Conservation (phyloP, 23 red algal genomes). For the Agarophyton chilense region DNA sequence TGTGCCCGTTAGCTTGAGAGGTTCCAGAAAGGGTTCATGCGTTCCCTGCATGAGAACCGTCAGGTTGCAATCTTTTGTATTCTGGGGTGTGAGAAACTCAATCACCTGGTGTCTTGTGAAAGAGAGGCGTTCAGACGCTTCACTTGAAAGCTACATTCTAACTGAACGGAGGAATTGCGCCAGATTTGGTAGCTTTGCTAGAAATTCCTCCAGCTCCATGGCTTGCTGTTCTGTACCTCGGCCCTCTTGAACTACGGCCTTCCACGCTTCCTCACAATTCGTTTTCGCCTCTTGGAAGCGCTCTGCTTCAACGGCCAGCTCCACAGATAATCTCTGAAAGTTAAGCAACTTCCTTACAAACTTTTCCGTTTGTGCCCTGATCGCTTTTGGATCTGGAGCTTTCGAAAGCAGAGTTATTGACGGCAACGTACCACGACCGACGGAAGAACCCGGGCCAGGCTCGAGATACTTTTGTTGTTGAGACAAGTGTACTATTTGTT, state of each 20-base stretch:
- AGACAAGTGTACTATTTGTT: not conserved
- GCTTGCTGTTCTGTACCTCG: not conserved
- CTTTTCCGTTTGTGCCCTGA: not conserved
- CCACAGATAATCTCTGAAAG: not conserved
- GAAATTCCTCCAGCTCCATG: not conserved
- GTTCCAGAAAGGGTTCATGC: not conserved
- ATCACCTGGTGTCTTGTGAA: not conserved
- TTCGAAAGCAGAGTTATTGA: not conserved
- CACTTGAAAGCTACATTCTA: not conserved
- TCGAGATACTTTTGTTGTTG: not conserved
- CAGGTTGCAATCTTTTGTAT: not conserved
- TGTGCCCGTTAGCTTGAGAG: not conserved
- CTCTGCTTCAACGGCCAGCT: not conserved
- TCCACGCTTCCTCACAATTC: not conserved
- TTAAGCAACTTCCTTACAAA: not conserved
- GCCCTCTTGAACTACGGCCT: not conserved
- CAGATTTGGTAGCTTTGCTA: not conserved
- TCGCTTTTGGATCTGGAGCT: not conserved
- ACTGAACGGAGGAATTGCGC: constrained; percentile 8
- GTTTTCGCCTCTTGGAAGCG: not conserved
- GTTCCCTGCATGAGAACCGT: not conserved
- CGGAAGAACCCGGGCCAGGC: not conserved
- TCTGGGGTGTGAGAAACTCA: not conserved
- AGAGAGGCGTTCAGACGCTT: not conserved
- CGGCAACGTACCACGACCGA: not conserved